Base-by-base conservation (phyloP, 768 basidiomycete genomes). In the Mycena indigotica region DNA sequence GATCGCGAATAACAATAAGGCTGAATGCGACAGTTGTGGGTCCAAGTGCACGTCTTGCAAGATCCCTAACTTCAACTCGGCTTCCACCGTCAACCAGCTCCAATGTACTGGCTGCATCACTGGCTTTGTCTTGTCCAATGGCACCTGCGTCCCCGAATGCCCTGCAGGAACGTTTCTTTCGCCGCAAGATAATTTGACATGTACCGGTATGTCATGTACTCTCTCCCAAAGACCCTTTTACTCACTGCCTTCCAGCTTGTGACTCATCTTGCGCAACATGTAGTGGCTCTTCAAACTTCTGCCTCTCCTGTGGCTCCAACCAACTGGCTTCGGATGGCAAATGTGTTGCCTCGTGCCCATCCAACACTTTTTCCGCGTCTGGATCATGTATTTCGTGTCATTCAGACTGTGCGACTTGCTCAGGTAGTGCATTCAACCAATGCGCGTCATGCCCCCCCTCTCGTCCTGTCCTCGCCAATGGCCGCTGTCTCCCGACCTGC, bases 11-110 rank as follows among this genome's bases (percentile, higher is more conserved):
- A 91, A 90, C 60, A 80, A 82, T 67, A 94, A 92, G 73, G 73
- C 77, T 17, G 85, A 85, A 55, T 95, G 93, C 65, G 90, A 94
- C 65, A 80, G 91, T 54, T 93, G 93, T 66, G 89, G 89, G 2
- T 73, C 87, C 0, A 88, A 87, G 63, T 95, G 92, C 68, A 87
- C 85, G 1, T 77, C 83, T 5, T 95, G 93, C 72, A 74, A 80
- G 55, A 91, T 91, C 60, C 78, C 87, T 2, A 81, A 79, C 60
- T 94, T 94, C 66, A 86, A 67, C 51, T 76, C 79, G 12, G 81
- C 81, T 1, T 91, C 91, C 6, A 85, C 84, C 0, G 75, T 86
- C 38, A 72, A 79, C 38, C 78, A 89, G 57, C 76, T 86, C 21
- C 84, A 91, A 61, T 94, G 92, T 69, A 89, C 85, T 8, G 83